Base-by-base conservation (phyloP, 352 stramenopile species). In the Phytopythium boreale region DNA sequence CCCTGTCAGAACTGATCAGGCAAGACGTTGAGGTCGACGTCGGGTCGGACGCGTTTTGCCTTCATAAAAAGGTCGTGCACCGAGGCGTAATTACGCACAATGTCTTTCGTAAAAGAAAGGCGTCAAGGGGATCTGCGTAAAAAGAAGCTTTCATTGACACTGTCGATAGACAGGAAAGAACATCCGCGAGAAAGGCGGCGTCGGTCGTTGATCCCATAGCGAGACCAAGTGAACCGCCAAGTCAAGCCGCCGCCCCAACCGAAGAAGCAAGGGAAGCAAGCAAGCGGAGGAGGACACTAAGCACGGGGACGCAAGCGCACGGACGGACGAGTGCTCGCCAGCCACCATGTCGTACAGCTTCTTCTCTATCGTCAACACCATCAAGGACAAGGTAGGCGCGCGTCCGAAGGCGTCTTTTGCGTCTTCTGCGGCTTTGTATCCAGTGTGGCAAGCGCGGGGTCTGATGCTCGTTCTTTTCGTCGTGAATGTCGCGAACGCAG, bases 311-410 rank as follows among this genome's bases (percentile, higher is more conserved):
- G 6, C 12, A 14, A 47, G 44, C 44, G n/a, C 20, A 50, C 44
- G 44, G 41, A 50, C 44, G 20, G 12, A 17, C 36, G n/a, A n/a
- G n/a, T n/a, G n/a, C n/a, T n/a, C 46, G 46, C 10, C 0, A n/a
- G 36, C 53, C 64, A 77, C 53, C 64, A 80, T 80, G 73, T 79
- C 74, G 68, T 81, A 78, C 56, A 81, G 58, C 58, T 81, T 81
- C 64, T 81, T 71, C 65, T 81, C 74, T 58, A 70, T 81, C 34
- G 73, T 80, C 27, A 80, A 74, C 52, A 71, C 70, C 39, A 69
- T 80, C 46, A 80, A 80, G 67, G 73, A 77, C 70, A 80, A 80
- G 62, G 62, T 67, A 26, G 9, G 61, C 9, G 29, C 20, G 20
- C 22, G 26, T 41, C 20, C 8, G 8, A 22, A 24, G 10, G 46